Evolutionary conservation across 2,329 filamentous ascomycete species (phyloP), one percentile per base, ranked within the genome.

Genomic region (Mariannaea elegans): DNA sequence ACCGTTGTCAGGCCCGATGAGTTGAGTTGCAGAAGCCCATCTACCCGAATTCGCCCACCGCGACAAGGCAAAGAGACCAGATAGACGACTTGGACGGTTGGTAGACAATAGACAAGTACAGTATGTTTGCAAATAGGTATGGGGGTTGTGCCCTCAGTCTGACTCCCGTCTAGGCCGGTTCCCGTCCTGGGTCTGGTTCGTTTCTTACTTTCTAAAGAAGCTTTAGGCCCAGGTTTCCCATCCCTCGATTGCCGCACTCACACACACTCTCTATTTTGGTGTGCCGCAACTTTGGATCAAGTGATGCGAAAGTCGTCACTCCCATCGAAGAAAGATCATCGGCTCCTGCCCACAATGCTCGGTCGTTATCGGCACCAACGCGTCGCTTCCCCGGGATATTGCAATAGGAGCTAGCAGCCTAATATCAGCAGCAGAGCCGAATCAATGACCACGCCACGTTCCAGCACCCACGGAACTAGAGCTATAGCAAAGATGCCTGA

Each of bases 221-320:
- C 55, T 52, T 39, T 34, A 21, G 32, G 12, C 12, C 32, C 32
- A 36, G 13, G 32, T n/a, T 14, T 13, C 5, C 32, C 12, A 36
- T 36, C 32, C 10, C 14, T 36, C 31, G 31, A 24, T 21, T 48
- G 29, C 44, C 27, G 7, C 27, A 16, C n/a, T 32, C 31, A 46
- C 61, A 59, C 58, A 54, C 52, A 39, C 52, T 9, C 46, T 18
- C 27, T 16, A 18, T 31, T 14, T 55, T 70, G 66, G 67, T 64
- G 67, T 51, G 55, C 46, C 59, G 46, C 44, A 54, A 38, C 56
- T 57, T 62, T 24, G 65, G 61, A 68, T 69, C 67, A 69, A 69
- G 59, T 70, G 67, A 69, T 60, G 57, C 49, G 42, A 54, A 41
- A 52, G 39, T 55, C 56, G 53, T 59, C 56, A 63, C 49, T 52